Base-by-base conservation (phyloP, 2,329 filamentous ascomycete genomes). In the Fusarium transvaalense region DNA sequence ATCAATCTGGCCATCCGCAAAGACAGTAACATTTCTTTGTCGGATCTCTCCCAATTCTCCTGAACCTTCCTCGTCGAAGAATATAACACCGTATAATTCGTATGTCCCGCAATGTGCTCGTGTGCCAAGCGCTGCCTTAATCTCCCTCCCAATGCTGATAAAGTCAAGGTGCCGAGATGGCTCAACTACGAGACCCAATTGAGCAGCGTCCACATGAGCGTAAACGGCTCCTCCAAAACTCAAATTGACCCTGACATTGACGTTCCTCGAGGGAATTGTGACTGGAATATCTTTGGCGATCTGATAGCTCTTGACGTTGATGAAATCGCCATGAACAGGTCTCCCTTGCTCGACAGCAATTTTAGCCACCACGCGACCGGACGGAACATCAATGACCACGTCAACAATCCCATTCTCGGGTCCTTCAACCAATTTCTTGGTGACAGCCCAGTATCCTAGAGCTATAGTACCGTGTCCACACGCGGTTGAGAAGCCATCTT, bases 391-490 rank as follows among this genome's bases (percentile, higher is more conserved):
- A 4, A 71, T 55, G 2, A 69, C 48, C 3, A 71, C 68, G 25
- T 71, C 65, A 4, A 71, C 55, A 6, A 1, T 25, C 0, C 61
- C 64, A 12, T 51, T 27, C 13, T 54, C 43, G 1, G 59, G 47
- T 1, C 12, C 50, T n/a, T 60, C 6, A 2, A 69, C 43, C 0
- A 71, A 14, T 4, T 38, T 23, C 4, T 55, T 68, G 0, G 37
- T 47, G 1, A 73, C 23, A 10, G 73, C 72, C 73, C 73, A 75
- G 21, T 70, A 74, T 1, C 74, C 73, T 7, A 75, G n/a, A 3
- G 71, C 73, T 31, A 75, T 75, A 1, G 74, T 75, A 1, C 72
- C 74, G 10, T 75, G 73, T 2, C 72, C 73, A 6, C 73, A 75
- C 0, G 73, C 73, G 0, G 73, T 75, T 1, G 73, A 75, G 50